phyloP scores from a whole-genome alignment of 768 basidiomycete species.

The Tulasnella sp. region DNA sequence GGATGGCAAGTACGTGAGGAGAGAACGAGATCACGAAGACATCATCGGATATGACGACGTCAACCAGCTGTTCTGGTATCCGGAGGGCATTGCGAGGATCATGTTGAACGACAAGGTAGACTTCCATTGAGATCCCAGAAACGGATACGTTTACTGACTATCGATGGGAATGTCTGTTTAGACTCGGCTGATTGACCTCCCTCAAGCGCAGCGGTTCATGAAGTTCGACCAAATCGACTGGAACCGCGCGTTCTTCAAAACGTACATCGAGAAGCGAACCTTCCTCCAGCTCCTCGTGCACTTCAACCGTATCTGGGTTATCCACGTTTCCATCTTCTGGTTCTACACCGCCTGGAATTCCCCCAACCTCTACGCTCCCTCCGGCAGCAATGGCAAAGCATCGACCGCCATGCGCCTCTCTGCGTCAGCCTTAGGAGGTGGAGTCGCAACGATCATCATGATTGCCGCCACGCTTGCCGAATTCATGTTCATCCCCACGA shows the following conservation, averaged over 20 bases:
- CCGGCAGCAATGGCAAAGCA: slow-evolving; percentile 48
- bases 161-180: slow-evolving; percentile 37
- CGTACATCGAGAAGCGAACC: slow-evolving; percentile 95
- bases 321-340: slow-evolving; percentile 91
- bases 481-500: slow-evolving; percentile 96
- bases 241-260: slow-evolving; percentile 97
- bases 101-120: slow-evolving; percentile 79
- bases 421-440: slow-evolving; percentile 88
- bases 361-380: slow-evolving; percentile 70
- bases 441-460: slow-evolving; percentile 93
- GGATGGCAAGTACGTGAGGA: slow-evolving; percentile 89
- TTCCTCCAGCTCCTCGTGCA: slow-evolving; percentile 97
- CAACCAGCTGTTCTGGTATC: slow-evolving; percentile 99
- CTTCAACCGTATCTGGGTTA: slow-evolving; percentile 99
- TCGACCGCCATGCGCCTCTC: slow-evolving; percentile 84
- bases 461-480: slow-evolving; percentile 89
- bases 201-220: slow-evolving; percentile 92
- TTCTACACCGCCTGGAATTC: slow-evolving; percentile 96
- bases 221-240: slow-evolving; percentile 96
- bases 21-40: slow-evolving; percentile 87
- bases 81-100: slow-evolving; percentile 94
- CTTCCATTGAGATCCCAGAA: not conserved
- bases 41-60: slow-evolving; percentile 99
- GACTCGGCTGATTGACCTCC: slow-evolving; percentile 86
- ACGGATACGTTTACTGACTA: not conserved